Evolutionary conservation across 2,329 filamentous ascomycete species (phyloP).

Genomic region (Fusarium sp.): DNA sequence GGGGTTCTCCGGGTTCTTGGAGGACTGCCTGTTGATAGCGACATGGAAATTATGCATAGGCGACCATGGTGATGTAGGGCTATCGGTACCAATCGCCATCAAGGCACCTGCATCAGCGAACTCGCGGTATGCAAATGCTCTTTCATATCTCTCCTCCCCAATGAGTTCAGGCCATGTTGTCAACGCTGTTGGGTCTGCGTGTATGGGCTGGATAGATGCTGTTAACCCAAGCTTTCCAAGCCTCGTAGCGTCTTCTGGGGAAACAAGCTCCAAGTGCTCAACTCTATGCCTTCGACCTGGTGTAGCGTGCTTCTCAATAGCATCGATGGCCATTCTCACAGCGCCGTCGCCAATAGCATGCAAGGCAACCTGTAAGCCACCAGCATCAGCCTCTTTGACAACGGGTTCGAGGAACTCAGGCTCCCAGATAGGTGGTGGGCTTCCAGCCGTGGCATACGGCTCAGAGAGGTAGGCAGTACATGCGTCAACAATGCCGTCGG

Average conservation of each 20-base stretch:
- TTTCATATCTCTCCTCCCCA: constrained; percentile 59
- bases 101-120: constrained; percentile 62
- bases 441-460: constrained; percentile 60
- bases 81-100: constrained; percentile 65
- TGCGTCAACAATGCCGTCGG: constrained; percentile 69
- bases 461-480: constrained; percentile 68
- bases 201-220: constrained; percentile 64
- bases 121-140: constrained; percentile 70
- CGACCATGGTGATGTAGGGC: constrained; percentile 64
- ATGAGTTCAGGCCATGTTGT: constrained; percentile 66
- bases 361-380: constrained; percentile 66
- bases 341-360: constrained; percentile 72
- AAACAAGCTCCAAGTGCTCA: constrained; percentile 69
- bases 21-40: constrained; percentile 64
- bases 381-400: constrained; percentile 60
- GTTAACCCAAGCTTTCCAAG: constrained; percentile 67
- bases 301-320: constrained; percentile 53
- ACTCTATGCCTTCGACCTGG: constrained; percentile 65
- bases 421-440: constrained; percentile 62
- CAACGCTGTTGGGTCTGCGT: constrained; percentile 66
- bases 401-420: constrained; percentile 60
- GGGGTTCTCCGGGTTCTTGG: constrained; percentile 54
- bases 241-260: constrained; percentile 61
- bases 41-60: constrained; percentile 65
- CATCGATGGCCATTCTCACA: constrained; percentile 64